Conservation (phyloP, 345 rosid species). For the Gossypium anomalum region DNA sequence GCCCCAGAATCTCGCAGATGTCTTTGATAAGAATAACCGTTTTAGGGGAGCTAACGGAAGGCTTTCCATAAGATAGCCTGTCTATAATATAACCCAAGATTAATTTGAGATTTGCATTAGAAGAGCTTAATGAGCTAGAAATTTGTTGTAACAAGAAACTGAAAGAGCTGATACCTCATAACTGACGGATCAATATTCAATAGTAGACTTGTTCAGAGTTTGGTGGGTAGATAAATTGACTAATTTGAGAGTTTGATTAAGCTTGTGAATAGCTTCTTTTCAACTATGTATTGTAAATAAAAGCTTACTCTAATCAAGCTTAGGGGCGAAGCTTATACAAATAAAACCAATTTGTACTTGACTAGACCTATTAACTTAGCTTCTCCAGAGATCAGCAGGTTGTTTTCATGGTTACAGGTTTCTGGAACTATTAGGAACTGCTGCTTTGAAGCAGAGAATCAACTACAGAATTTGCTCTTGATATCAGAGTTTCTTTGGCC, state of each 20-base stretch:
- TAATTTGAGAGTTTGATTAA: slow-evolving; percentile 1
- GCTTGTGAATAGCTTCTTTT: background rate
- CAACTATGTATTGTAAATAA: background rate
- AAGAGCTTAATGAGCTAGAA: background rate
- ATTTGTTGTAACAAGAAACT: background rate
- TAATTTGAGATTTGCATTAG: slow-evolving; percentile 5
- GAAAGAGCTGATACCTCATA: slow-evolving; percentile 3
- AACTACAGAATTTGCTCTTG: slow-evolving; percentile 73
- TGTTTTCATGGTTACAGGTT: slow-evolving; percentile 45
- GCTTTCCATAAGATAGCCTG: background rate
- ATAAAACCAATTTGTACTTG: slow-evolving; percentile 12
- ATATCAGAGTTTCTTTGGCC: slow-evolving; percentile 94
- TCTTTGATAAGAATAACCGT: background rate
- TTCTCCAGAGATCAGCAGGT: background rate
- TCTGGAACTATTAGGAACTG: slow-evolving; percentile 84
- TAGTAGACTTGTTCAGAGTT: background rate
- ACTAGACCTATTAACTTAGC: slow-evolving; percentile 8
- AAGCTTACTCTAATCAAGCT: background rate
- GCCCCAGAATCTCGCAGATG: background rate
- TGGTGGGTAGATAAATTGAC: slow-evolving; percentile 1
- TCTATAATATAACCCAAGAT: background rate
- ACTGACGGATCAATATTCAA: background rate
- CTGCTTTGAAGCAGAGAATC: slow-evolving; percentile 88
- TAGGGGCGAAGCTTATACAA: slow-evolving; percentile 1
- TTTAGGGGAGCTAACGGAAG: background rate